Conservation (phyloP, 441 rosid species). For the Erodium texanum region DNA sequence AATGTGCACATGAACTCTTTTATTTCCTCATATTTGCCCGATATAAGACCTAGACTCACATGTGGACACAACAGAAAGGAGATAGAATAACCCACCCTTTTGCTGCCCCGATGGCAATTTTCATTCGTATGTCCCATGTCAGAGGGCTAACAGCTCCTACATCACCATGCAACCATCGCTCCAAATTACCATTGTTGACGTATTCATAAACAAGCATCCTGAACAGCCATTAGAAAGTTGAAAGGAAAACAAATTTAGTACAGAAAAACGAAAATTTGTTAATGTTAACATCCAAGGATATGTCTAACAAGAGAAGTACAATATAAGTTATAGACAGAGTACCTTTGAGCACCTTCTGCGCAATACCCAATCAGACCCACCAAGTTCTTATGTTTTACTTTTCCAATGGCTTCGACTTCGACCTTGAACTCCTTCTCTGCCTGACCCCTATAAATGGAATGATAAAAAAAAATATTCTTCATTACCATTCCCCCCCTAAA, state of each 20-base stretch:
- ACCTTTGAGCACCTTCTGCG: slow-evolving; percentile 2
- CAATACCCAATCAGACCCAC: not conserved
- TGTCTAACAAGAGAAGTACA: not conserved
- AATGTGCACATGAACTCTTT: no score
- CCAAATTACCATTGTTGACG: slow-evolving; percentile 86
- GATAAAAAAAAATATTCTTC: no score
- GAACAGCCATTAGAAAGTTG: slow-evolving; percentile 3
- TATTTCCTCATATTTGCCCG: no score
- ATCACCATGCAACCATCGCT: slow-evolving; percentile 97
- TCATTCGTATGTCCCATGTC: slow-evolving; percentile 94
- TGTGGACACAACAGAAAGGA: not conserved
- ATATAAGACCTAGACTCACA: no score
- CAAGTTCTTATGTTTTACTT: slow-evolving; percentile 2
- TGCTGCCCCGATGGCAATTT: slow-evolving; percentile 83
- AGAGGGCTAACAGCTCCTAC: slow-evolving; percentile 76
- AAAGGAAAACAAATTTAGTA: not conserved
- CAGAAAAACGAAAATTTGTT: not conserved
- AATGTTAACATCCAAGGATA: not conserved
- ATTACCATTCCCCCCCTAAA: no score
- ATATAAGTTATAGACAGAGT: not conserved
- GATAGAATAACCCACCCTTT: slow-evolving; percentile 65
- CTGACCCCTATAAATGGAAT: not conserved
- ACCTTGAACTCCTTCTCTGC: slow-evolving; percentile 5
- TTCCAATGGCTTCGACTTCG: slow-evolving; percentile 1
- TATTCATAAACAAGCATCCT: slow-evolving; percentile 93